Evolutionary conservation across 2,329 filamentous ascomycete genomes (phyloP), one percentile per base, ranked within the genome.

Genomic region (Trichophyton benhamiae): DNA sequence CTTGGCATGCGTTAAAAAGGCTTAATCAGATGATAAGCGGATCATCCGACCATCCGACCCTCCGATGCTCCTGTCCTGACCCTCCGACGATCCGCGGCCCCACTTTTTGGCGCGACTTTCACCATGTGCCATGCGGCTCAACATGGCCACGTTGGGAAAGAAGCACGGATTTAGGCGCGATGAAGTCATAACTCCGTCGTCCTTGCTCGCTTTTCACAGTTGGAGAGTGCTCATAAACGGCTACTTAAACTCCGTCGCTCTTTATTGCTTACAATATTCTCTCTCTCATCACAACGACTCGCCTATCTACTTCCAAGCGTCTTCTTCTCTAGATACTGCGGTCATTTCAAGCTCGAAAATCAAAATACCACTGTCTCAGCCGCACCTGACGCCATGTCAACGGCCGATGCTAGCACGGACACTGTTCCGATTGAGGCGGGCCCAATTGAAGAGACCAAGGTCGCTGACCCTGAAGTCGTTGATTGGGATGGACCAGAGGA

Each of bases 401-500:
- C 53, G 36, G n/a, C 30, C 33, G 30, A 57, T 20, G 4, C 38
- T 27, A 57, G 53, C 15, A 42, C 53, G n/a, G 27, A 36, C 27
- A 42, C 38, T 4, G 30, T 25, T 11, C 53, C 53, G 30, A 27
- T 42, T 2, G 53, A 57, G 53, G 17, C 27, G 20, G 27, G 53
- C 27, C n/a, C 20, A 11, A 13, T 27, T 11, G 27, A 57, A 27
- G 53, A 52, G 22, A 52, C 20, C 46, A 52, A 52, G 46, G 46
- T 52, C 20, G 46, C 46, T 5, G 46, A 52, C 46, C 46, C 20
- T 52, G 46, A 52, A 27, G 8, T 52, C 1, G 57, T 92, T 60
- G 84, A 87, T 68, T 91, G 89, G 70, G 81, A 82, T 15, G 82
- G 82, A 1, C 72, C 73, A n/a, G 75, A 81, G 62, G 86, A 87